These are phyloP conservation scores for Pezicula rhizophila DNA, from an alignment of 2,329 filamentous ascomycete genomes.

Conservation along the genomic window DNA sequence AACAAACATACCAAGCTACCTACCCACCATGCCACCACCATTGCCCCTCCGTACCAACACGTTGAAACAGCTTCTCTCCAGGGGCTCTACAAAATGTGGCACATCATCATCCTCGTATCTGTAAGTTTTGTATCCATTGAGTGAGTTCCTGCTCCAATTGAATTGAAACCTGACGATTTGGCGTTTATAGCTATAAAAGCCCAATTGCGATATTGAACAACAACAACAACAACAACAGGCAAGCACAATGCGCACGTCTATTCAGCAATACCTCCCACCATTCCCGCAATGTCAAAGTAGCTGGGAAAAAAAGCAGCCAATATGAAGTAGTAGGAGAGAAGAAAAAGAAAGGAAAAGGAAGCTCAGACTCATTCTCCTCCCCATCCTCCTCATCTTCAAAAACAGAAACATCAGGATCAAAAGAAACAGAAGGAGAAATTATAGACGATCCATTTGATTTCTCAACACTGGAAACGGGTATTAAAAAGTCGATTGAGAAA, in stretches of 20 bases:
- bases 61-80: background rate
- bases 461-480: slow-evolving; percentile 47
- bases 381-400: too few species aligned
- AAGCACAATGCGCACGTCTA: too few species aligned
- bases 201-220: too few species aligned
- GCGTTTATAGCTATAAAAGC: background rate
- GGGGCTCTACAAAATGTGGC: background rate
- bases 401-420: too few species aligned
- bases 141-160: too few species aligned
- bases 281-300: too few species aligned
- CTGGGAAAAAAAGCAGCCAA: too few species aligned
- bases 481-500: slow-evolving; percentile 46
- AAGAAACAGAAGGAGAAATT: too few species aligned
- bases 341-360: slow-evolving; percentile 19
- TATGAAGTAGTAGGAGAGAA: too few species aligned
- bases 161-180: background rate
- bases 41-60: slow-evolving; percentile 11
- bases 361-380: too few species aligned
- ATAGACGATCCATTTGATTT: slow-evolving; percentile 53
- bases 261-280: too few species aligned
- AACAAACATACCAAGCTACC: background rate
- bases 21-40: slow-evolving; percentile 14
- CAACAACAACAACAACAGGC: too few species aligned
- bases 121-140: background rate
- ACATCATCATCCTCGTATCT: background rate